phyloP scores from a whole-genome alignment of 306 rosid species.

The Rubus parviflorus region DNA sequence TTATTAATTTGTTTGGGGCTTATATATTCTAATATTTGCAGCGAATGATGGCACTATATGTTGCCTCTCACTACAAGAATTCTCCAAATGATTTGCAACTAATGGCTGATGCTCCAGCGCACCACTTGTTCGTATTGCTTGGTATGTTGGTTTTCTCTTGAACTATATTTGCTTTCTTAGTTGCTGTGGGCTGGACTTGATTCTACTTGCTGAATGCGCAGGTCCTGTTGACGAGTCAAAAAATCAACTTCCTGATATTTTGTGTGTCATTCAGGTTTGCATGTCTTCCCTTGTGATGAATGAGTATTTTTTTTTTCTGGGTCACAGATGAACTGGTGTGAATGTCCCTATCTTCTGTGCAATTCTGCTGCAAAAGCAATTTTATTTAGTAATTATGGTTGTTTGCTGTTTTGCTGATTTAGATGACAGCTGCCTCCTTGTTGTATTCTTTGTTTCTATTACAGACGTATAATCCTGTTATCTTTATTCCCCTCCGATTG shows the following conservation, averaged over 20 bases:
- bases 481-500: too few species aligned
- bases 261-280: slow-evolving; percentile 94
- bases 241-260: slow-evolving; percentile 95
- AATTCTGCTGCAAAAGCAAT: background rate
- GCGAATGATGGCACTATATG: slow-evolving; percentile 99
- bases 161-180: slow-evolving; percentile 9
- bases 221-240: slow-evolving; percentile 93
- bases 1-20: slow-evolving; percentile 16
- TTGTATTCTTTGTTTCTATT: too few species aligned
- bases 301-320: background rate
- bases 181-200: slow-evolving; percentile 16
- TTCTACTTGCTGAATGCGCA: slow-evolving; percentile 36
- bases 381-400: background rate
- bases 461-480: too few species aligned
- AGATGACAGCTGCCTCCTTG: too few species aligned
- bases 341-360: background rate
- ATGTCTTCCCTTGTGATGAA: background rate
- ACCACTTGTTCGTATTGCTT: slow-evolving; percentile 90
- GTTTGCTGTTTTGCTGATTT: too few species aligned
- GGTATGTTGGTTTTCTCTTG: slow-evolving; percentile 51
- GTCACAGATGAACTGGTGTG: background rate
- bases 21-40: slow-evolving; percentile 43
- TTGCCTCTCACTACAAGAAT: slow-evolving; percentile 96
- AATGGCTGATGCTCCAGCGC: slow-evolving; percentile 99
- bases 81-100: slow-evolving; percentile 96